Base-by-base conservation (phyloP, 2,329 filamentous ascomycete species). In the Trichophyton equinum region DNA sequence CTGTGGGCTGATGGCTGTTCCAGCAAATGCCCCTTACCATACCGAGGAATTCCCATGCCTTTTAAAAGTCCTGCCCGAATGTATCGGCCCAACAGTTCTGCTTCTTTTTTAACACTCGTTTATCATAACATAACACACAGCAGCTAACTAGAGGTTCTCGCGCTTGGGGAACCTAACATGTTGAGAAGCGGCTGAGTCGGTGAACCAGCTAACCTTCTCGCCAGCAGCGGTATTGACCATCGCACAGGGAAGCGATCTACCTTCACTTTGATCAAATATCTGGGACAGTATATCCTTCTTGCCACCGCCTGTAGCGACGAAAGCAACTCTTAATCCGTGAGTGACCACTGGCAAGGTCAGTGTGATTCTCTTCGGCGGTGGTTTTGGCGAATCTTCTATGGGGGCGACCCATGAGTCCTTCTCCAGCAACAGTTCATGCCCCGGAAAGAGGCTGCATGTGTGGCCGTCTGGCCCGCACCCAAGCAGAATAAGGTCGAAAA, bases 401-500 rank as follows among this genome's bases (percentile, higher is more conserved):
- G 90, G 84, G 13, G 91, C 87, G 49, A 97, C 90, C 94, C 94
- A 99, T 60, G 92, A 90, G 69, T 85, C 86, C 40, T 83, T 83
- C 78, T 97, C 92, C 65, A 91, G 85, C 66, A 97, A 82, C 60
- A 97, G 82, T 62, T 86, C 83, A 72, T 96, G 92, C 60, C 87
- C 87, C 4, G 94, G 94, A 80, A 99, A 99, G 59, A 99, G 80
- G 68, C 88, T 94, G 85, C 94, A 97, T 38, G 94, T 97, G 78
- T 99, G 94, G 59, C 94, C 94, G 74, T 97, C 94, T 13, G 94
- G 92, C 0, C 94, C 94, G 73, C 89, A 95, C 68, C 94, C 94
- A 47, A 99, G 85, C 47, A 99, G 83, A 60, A 99, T 81, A 59
- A 99, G 83, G 73, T 99, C 94, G 74, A 97, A 99, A 70, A 96